phyloP scores from a whole-genome alignment of 2,329 filamentous ascomycete genomes.

The Colletotrichum graminicola region DNA sequence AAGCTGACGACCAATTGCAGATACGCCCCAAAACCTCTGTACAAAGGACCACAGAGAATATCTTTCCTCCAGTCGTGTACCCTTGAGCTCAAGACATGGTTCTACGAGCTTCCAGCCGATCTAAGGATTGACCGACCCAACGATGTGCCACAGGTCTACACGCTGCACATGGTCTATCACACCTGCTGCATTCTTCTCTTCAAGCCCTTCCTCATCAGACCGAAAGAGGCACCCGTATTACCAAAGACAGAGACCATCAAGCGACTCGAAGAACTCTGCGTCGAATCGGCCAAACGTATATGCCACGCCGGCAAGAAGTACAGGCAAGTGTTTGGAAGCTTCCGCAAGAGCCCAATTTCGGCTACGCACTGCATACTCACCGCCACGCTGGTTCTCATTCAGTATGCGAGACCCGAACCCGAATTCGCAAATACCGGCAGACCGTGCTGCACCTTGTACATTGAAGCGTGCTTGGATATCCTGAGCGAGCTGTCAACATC shows the following conservation, averaged over 20 bases:
- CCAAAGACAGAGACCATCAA: slow-evolving; percentile 10
- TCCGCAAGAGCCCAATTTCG: slow-evolving; percentile 51
- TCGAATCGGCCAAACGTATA: slow-evolving; percentile 46
- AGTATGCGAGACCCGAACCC: slow-evolving; percentile 35
- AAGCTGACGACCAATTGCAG: slow-evolving; percentile 35
- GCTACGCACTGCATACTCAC: slow-evolving; percentile 53
- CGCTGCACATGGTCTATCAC: slow-evolving; percentile 52
- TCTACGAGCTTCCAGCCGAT: slow-evolving; percentile 50
- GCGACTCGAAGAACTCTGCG: slow-evolving; percentile 39
- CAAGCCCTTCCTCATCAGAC: slow-evolving; percentile 45
- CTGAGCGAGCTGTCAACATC: slow-evolving; percentile 31
- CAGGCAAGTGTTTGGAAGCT: slow-evolving; percentile 50
- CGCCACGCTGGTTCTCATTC: slow-evolving; percentile 47
- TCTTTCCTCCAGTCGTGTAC: slow-evolving; percentile 49
- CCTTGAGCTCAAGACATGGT: slow-evolving; percentile 51
- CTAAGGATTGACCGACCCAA: slow-evolving; percentile 47
- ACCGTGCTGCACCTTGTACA: slow-evolving; percentile 38
- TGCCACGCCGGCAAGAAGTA: slow-evolving; percentile 49
- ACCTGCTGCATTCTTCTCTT: slow-evolving; percentile 50
- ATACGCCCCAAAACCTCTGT: slow-evolving; percentile 49
- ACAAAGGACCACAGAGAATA: slow-evolving; percentile 42
- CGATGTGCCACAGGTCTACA: slow-evolving; percentile 48
- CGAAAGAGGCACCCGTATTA: slow-evolving; percentile 1
- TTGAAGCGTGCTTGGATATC: slow-evolving; percentile 35
- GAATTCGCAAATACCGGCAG: slow-evolving; percentile 30